phyloP scores from a whole-genome alignment of 768 basidiomycete species.

The Candolleomyces eurysporus region DNA sequence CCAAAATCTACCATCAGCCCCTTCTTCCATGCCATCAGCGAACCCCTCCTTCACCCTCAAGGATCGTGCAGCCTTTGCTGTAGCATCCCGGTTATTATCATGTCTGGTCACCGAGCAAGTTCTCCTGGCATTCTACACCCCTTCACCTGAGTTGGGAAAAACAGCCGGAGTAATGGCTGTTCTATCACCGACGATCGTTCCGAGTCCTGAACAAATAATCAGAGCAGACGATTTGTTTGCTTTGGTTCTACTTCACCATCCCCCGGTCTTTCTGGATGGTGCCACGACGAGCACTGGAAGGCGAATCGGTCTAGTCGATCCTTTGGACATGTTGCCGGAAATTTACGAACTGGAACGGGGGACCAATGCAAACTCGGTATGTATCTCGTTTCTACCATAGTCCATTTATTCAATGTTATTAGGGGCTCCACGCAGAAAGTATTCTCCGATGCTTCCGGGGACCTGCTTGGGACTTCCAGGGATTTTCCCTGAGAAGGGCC shows the following conservation, averaged over 20 bases:
- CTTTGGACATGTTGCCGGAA: conserved; percentile 54
- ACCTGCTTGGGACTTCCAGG: conserved; percentile 35
- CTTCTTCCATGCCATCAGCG: conserved; percentile 33
- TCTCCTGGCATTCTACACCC: conserved; percentile 41
- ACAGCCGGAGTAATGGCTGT: conserved; percentile 37
- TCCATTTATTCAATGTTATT: background rate
- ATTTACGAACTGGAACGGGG: conserved; percentile 31
- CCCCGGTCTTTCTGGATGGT: conserved; percentile 39
- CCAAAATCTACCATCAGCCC: background rate
- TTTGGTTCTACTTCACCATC: conserved; percentile 44
- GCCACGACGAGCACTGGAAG: conserved; percentile 32
- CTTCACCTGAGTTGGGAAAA: conserved; percentile 20
- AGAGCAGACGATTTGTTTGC: conserved; percentile 43
- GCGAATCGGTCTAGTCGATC: conserved; percentile 49
- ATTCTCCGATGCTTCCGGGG: conserved; percentile 32
- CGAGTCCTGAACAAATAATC: conserved; percentile 27
- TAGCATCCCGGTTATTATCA: conserved; percentile 46
- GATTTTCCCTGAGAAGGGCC: conserved; percentile 19
- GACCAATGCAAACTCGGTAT: background rate
- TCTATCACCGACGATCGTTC: conserved; percentile 32
- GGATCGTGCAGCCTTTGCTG: conserved; percentile 43
- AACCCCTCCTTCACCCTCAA: conserved; percentile 27
- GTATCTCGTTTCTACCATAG: background rate
- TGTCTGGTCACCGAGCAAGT: conserved; percentile 50
- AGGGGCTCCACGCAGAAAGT: conserved; percentile 24